Percentiles rank a stretch among this genome's conserved stretches.
Evolutionary conservation across 805 yeast species (phyloP).

Genomic region (Starmera pachycereana): DNA sequence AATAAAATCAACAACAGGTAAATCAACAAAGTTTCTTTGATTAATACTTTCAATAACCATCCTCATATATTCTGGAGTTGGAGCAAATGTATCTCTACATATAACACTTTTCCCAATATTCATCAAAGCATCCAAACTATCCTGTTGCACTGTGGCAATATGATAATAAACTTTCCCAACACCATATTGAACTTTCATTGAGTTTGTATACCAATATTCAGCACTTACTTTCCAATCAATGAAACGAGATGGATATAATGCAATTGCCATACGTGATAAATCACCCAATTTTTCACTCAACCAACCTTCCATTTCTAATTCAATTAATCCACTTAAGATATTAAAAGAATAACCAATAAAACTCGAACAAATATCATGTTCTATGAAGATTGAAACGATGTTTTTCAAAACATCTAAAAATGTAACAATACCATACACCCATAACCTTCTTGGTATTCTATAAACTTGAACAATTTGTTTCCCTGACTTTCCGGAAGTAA

Average conservation of each 20-base stretch:
- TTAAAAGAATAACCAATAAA: conserved; percentile 65
- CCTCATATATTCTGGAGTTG: conserved; percentile 67
- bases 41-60: conserved; percentile 71
- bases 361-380: conserved; percentile 70
- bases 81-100: conserved; percentile 77
- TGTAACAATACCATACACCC: conserved; percentile 83
- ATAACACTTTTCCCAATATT: conserved; percentile 71
- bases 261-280: conserved; percentile 79
- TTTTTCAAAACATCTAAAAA: conserved; percentile 69
- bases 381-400: conserved; percentile 61
- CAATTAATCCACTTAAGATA: conserved; percentile 30
- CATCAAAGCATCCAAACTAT: conserved; percentile 60
- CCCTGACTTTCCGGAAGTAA: conserved; percentile 68
- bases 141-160: conserved; percentile 76
- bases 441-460: conserved; percentile 67
- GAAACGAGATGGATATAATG: conserved; percentile 65
- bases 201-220: conserved; percentile 71
- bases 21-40: conserved; percentile 37
- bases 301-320: conserved; percentile 40
- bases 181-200: conserved; percentile 67
- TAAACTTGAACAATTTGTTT: conserved; percentile 68
- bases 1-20: conserved; percentile 20
- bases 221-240: conserved; percentile 83
- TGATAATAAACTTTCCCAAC: conserved; percentile 84
- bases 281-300: conserved; percentile 72